A percentile compares a stretch with the other conserved stretches of the same genome.
Conservation (phyloP, 179 eudicot species). For the Amaranthus tricolor region DNA sequence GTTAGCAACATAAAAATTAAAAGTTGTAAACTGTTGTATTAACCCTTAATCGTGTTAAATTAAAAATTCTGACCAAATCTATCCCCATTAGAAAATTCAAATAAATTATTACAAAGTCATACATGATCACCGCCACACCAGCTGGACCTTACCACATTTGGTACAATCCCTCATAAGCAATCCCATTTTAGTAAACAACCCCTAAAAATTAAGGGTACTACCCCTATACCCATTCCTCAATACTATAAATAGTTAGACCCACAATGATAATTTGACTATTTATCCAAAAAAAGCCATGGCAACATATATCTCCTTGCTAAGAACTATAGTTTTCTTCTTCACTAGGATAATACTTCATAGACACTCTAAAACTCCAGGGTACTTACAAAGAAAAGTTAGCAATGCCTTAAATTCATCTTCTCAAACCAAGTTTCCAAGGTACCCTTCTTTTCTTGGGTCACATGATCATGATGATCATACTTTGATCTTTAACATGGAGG, state of each 20-base stretch:
- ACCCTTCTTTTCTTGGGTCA: constrained; percentile 26
- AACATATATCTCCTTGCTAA: constrained; percentile 23
- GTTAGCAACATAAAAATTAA: background rate
- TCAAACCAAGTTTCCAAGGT: constrained; percentile 21
- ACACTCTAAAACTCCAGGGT: constrained; percentile 39
- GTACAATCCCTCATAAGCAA: background rate
- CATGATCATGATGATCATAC: constrained; percentile 20
- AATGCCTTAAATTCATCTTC: constrained; percentile 24
- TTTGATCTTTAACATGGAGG: constrained; percentile 58
- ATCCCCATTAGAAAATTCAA: background rate
- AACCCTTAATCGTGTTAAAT: background rate
- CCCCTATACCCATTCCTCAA: background rate
- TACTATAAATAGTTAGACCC: constrained; percentile 16
- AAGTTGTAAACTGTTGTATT: background rate
- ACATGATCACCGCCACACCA: background rate
- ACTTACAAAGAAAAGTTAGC: constrained; percentile 35
- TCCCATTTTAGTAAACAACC: constrained; percentile 28
- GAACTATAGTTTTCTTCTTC: constrained; percentile 40
- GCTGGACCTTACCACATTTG: constrained; percentile 14
- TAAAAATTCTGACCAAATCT: constrained; percentile 4
- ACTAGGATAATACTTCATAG: constrained; percentile 36
- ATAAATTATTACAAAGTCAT: constrained; percentile 10
- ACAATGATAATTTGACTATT: background rate
- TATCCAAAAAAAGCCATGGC: constrained; percentile 15
- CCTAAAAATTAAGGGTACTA: constrained; percentile 13